These are phyloP conservation scores for Fusarium sp. DNA, from an alignment of 2,329 filamentous ascomycete species.

Conservation along the genomic window DNA sequence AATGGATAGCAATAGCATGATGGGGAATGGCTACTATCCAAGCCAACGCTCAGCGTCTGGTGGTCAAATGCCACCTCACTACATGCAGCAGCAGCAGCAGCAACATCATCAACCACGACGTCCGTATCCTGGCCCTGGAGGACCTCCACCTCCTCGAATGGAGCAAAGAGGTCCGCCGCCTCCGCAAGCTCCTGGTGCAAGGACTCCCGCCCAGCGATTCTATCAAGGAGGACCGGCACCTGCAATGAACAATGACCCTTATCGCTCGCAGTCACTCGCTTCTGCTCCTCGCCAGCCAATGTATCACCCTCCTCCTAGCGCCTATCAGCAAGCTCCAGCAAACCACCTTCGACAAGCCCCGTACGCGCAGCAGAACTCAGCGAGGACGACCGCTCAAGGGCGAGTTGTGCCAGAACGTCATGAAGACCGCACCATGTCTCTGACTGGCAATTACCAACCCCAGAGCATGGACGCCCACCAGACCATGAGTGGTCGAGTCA, in stretches of 20 bases:
- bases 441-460: constrained; percentile 78
- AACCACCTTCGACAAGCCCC: constrained; percentile 82
- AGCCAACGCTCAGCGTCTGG: constrained; percentile 63
- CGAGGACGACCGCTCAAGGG: constrained; percentile 89
- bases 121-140: constrained; percentile 56
- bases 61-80: constrained; percentile 58
- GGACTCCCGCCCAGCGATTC: constrained; percentile 65
- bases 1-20: constrained; percentile 52
- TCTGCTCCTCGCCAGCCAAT: constrained; percentile 77
- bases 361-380: constrained; percentile 71
- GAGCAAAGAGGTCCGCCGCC: constrained; percentile 66
- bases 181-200: constrained; percentile 51
- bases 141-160: constrained; percentile 70
- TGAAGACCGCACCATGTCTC: constrained; percentile 94
- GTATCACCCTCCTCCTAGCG: constrained; percentile 71
- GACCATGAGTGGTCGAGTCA: constrained; percentile 91
- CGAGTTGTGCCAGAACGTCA: constrained; percentile 90
- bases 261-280: constrained; percentile 93
- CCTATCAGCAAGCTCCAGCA: constrained; percentile 73
- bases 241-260: constrained; percentile 84
- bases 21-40: constrained; percentile 64
- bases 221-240: constrained; percentile 67
- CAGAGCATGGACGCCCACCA: constrained; percentile 84
- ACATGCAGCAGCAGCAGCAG: constrained; percentile 57
- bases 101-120: constrained; percentile 56